Percentiles rank a stretch among this genome's conserved stretches.
These are phyloP conservation scores for Cardiospermum halicacabum DNA, from an alignment of 345 rosid species.

Conservation along the genomic window DNA sequence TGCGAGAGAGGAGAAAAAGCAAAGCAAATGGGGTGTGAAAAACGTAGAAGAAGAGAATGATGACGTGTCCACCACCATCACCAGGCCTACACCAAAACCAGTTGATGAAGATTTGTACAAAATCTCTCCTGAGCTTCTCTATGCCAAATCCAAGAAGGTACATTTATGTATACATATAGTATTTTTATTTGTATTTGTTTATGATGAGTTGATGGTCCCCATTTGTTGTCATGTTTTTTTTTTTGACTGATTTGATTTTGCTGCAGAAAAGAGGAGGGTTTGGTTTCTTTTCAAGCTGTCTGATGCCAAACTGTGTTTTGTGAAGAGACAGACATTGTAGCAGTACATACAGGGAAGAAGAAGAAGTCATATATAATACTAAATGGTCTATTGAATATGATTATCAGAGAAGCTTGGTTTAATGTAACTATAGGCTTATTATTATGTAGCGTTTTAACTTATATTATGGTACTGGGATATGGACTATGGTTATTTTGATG, in stretches of 20 bases:
- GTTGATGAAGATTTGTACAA: constrained; percentile 92
- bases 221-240: no score
- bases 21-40: constrained; percentile 22
- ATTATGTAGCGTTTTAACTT: no score
- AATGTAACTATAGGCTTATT: no score
- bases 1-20: constrained; percentile 27
- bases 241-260: neutral
- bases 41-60: constrained; percentile 22
- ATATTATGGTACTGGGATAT: no score
- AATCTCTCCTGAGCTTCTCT: constrained; percentile 69
- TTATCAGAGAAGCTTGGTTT: no score
- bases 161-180: neutral
- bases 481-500: no score
- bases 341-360: neutral
- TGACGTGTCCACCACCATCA: constrained; percentile 16
- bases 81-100: constrained; percentile 55
- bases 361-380: neutral
- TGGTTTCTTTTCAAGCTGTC: constrained; percentile 77
- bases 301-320: constrained; percentile 50
- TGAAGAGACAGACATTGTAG: constrained; percentile 21
- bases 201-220: no score
- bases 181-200: no score
- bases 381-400: no score
- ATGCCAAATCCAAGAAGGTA: constrained; percentile 57
- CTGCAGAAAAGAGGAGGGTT: constrained; percentile 74